These are phyloP conservation scores for Stellera chamaejasme DNA, from an alignment of 345 rosid species.

Conservation along the genomic window DNA sequence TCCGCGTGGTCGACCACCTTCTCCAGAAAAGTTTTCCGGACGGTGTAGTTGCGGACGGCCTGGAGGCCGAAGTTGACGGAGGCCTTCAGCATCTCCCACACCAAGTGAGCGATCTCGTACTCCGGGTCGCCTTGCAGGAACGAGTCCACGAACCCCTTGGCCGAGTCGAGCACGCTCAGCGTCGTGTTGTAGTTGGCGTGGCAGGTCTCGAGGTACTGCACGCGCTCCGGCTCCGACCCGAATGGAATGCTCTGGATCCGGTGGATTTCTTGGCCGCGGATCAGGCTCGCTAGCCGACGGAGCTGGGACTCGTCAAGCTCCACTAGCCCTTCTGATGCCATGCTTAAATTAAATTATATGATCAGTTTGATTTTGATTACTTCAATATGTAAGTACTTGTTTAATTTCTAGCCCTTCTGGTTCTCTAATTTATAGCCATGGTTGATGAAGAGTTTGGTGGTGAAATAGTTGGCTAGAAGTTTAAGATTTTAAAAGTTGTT, in stretches of 20 bases:
- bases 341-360: too few relatives aligned
- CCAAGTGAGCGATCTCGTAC: not conserved
- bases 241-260: not conserved
- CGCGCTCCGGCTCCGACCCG: not conserved
- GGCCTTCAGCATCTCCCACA: not conserved
- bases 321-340: not conserved
- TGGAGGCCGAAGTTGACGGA: not conserved
- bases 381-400: too few relatives aligned
- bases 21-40: not conserved
- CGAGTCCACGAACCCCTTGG: not conserved
- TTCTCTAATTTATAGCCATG: too few relatives aligned
- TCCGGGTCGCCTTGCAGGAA: not conserved
- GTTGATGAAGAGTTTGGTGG: too few relatives aligned
- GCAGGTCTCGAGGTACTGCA: not conserved
- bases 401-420: too few relatives aligned
- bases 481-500: too few relatives aligned
- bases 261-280: not conserved
- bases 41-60: not conserved
- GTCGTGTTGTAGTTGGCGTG: not conserved
- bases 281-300: not conserved
- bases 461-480: too few relatives aligned
- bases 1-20: not conserved
- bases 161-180: not conserved
- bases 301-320: not conserved
- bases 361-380: too few relatives aligned